Evolutionary conservation across 73 alveolate species (phyloP), one percentile per base, ranked within the genome.

Genomic region (Strombidium stylifer): DNA sequence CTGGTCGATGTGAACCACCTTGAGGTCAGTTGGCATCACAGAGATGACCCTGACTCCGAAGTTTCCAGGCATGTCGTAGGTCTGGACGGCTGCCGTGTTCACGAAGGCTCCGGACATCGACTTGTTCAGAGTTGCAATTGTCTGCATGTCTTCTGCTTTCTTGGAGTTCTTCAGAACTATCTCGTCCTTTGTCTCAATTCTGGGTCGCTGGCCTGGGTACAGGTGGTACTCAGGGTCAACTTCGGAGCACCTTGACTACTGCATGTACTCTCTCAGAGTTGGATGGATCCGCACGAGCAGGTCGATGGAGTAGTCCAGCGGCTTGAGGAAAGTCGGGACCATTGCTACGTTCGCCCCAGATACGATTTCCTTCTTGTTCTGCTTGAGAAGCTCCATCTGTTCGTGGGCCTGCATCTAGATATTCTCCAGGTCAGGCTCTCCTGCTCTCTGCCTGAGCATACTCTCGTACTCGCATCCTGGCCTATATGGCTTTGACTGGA

Each of bases 401-500:
- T 64, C 78, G 37, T 37, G 35, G 18, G 78, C 78, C 20, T 64
- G 34, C 5, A 25, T n/a, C 37, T 64, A 39, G n/a, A 30, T n/a
- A 19, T 64, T 44, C 39, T 64, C 78, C 19, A 64, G 25, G 42
- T 55, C 84, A 3, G 82, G 82, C 49, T 66, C 81, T 4, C 88
- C 88, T 37, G 82, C 25, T 28, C 54, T 28, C 0, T 52, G 64
- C 47, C 67, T 49, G 0, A 76, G 14, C 1, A 32, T 20, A 28
- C 65, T 50, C 40, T 76, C 88, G 39, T 65, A 69, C 44, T 76
- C 88, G 32, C 88, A 76, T 14, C 88, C 88, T 2, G 68, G 78
- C 35, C 88, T 64, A 7, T 3, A 8, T 0, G 52, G 41, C 55
- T 76, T 76, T 3, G 50, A 75, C 8, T 18, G 69, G 14, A 42